Conservation (phyloP, 192 early-diverging fungal species). For the Coemansia sp. region DNA sequence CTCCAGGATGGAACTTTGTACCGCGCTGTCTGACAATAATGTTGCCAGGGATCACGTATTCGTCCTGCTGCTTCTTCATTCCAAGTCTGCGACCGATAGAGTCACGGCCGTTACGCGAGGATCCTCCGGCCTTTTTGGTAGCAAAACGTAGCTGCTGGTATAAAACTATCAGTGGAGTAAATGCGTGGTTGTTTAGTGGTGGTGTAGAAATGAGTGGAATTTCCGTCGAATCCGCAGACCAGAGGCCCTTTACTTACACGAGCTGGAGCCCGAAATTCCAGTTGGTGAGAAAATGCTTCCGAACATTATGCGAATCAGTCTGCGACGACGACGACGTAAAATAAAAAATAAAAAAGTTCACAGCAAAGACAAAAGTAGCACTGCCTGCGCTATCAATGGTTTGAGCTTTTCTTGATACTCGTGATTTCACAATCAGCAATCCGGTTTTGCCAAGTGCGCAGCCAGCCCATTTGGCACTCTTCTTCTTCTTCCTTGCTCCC, state of each 20-base stretch:
- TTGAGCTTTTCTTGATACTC: no score
- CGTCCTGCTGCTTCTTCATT: slow-evolving; percentile 69
- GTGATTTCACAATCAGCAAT: no score
- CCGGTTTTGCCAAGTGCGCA: not conserved
- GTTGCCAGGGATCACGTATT: slow-evolving; percentile 74
- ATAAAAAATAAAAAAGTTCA: not conserved
- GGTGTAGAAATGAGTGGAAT: not conserved
- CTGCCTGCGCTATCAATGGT: not conserved
- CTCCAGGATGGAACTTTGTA: slow-evolving; percentile 77
- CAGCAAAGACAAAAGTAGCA: not conserved
- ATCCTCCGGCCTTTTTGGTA: slow-evolving; percentile 76
- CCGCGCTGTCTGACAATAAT: slow-evolving; percentile 83
- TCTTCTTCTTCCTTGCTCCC: not conserved
- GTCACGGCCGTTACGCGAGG: slow-evolving; percentile 77
- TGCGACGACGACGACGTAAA: not conserved
- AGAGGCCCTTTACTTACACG: not conserved
- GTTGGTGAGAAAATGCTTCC: not conserved
- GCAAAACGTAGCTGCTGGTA: slow-evolving; percentile 72
- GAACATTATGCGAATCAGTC: not conserved
- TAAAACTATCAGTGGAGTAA: slow-evolving; percentile 10
- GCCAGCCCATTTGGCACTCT: not conserved
- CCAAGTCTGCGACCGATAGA: slow-evolving; percentile 78
- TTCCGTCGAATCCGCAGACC: not conserved
- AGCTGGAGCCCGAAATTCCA: not conserved
- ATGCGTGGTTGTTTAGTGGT: not conserved